Evolutionary conservation across 257 asterid genomes (phyloP).

Genomic region (Gardenia jasminoides): DNA sequence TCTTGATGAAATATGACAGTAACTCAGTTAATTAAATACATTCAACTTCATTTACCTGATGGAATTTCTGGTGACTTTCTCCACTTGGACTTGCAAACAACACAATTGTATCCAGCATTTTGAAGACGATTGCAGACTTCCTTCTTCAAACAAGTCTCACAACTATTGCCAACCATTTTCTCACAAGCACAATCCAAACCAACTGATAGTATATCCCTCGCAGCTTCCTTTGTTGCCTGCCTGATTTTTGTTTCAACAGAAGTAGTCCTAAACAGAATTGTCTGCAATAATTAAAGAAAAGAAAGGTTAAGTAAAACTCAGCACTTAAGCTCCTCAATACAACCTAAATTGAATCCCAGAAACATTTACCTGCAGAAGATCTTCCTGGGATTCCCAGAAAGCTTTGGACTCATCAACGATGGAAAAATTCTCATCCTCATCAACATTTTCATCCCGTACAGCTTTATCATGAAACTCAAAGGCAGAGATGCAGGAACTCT

Average conservation of each 20-base stretch:
- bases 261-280: slow-evolving; percentile 36
- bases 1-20: not conserved
- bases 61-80: slow-evolving; percentile 29
- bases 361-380: slow-evolving; percentile 25
- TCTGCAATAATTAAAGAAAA: slow-evolving; percentile 13
- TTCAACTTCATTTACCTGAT: slow-evolving; percentile 29
- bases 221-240: slow-evolving; percentile 34
- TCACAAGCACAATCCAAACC: slow-evolving; percentile 28
- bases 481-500: slow-evolving; percentile 11
- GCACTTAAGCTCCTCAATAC: not conserved
- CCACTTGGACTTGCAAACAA: slow-evolving; percentile 40
- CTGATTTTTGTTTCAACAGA: slow-evolving; percentile 32
- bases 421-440: slow-evolving; percentile 5
- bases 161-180: slow-evolving; percentile 21
- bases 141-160: slow-evolving; percentile 30
- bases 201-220: slow-evolving; percentile 27
- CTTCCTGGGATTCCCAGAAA: slow-evolving; percentile 32
- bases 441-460: not conserved
- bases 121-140: slow-evolving; percentile 28
- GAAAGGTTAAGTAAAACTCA: too few species aligned
- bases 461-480: not conserved
- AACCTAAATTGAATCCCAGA: not conserved
- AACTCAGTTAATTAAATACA: not conserved
- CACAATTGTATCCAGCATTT: slow-evolving; percentile 31
- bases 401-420: slow-evolving; percentile 15